Conservation (phyloP, 2,329 filamentous ascomycete species). For the Alternaria arborescens region DNA sequence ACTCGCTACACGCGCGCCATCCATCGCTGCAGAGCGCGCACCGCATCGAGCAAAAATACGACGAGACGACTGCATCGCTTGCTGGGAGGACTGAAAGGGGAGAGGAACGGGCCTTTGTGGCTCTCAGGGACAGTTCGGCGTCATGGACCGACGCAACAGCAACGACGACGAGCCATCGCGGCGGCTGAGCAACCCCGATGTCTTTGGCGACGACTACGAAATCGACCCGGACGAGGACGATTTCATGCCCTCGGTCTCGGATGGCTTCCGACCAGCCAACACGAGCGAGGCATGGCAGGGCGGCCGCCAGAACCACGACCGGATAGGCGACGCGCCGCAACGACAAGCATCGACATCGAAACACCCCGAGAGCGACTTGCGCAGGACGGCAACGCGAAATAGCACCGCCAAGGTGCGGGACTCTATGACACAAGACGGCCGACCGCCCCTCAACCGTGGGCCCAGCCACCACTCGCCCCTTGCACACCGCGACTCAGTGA, state of each 20-base stretch:
- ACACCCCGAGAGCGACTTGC: constrained; percentile 34
- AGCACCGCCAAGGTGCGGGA: constrained; percentile 48
- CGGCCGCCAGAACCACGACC: constrained; percentile 38
- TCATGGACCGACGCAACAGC: constrained; percentile 51
- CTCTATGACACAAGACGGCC: constrained; percentile 33
- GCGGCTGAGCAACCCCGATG: constrained; percentile 50
- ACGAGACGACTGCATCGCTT: constrained; percentile 24
- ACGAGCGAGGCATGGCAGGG: constrained; percentile 26
- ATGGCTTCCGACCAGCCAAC: constrained; percentile 56
- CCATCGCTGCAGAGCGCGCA: constrained; percentile 22
- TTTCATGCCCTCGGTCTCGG: constrained; percentile 54
- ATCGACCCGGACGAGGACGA: constrained; percentile 52
- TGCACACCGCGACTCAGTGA: constrained; percentile 48
- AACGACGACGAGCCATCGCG: constrained; percentile 39
- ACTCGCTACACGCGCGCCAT: constrained; percentile 29
- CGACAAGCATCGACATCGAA: constrained; percentile 36
- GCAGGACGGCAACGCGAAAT: constrained; percentile 47
- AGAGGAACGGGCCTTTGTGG: constrained; percentile 36
- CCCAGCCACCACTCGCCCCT: constrained; percentile 38
- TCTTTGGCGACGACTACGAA: constrained; percentile 61
- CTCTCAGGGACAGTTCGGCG: constrained; percentile 43
- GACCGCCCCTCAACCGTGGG: constrained; percentile 31
- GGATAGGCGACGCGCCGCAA: constrained; percentile 29
- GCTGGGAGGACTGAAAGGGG: constrained; percentile 35
- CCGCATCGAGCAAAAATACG: constrained; percentile 16